phyloP scores from a whole-genome alignment of 129 eudicot genomes.

The Dittrichia graveolens region DNA sequence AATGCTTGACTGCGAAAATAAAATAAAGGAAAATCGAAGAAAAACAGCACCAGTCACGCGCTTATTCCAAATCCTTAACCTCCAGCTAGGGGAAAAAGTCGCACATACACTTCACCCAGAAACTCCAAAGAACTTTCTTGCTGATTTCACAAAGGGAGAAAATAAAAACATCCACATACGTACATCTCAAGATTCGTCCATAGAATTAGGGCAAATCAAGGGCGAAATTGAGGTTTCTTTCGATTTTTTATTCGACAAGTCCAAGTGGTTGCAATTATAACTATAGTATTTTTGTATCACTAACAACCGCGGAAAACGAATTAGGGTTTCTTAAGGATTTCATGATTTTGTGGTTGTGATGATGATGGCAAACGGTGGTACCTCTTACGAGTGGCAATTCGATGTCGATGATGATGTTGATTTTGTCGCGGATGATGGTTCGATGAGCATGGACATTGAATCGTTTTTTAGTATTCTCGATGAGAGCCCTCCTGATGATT shows the following conservation, averaged over 20 bases:
- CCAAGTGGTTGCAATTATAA: slow-evolving; percentile 17
- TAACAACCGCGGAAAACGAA: slow-evolving; percentile 13
- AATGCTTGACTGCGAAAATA: neutral
- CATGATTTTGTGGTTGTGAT: slow-evolving; percentile 27
- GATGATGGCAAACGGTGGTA: slow-evolving; percentile 37
- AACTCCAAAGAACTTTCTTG: slow-evolving; percentile 33
- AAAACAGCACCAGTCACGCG: slow-evolving; percentile 44
- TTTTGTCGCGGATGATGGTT: slow-evolving; percentile 25
- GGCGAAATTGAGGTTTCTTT: neutral
- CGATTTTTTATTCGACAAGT: neutral
- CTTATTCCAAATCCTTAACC: slow-evolving; percentile 39
- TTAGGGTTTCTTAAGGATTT: slow-evolving; percentile 37
- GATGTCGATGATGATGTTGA: slow-evolving; percentile 23
- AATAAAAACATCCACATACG: neutral
- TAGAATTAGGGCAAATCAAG: slow-evolving; percentile 28
- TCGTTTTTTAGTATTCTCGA: slow-evolving; percentile 34
- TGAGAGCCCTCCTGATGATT: slow-evolving; percentile 25
- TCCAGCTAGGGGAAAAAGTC: slow-evolving; percentile 31
- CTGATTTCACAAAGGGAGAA: slow-evolving; percentile 20
- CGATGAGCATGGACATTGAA: slow-evolving; percentile 34
- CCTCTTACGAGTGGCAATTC: slow-evolving; percentile 24
- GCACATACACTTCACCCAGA: slow-evolving; percentile 28
- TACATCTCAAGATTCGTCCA: slow-evolving; percentile 6
- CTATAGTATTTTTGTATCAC: neutral
- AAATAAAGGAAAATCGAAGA: slow-evolving; percentile 25